Evolutionary conservation across 1,139 yeast species (phyloP), one percentile per base, ranked within the genome.

Genomic region (Scheffersomyces titani): DNA sequence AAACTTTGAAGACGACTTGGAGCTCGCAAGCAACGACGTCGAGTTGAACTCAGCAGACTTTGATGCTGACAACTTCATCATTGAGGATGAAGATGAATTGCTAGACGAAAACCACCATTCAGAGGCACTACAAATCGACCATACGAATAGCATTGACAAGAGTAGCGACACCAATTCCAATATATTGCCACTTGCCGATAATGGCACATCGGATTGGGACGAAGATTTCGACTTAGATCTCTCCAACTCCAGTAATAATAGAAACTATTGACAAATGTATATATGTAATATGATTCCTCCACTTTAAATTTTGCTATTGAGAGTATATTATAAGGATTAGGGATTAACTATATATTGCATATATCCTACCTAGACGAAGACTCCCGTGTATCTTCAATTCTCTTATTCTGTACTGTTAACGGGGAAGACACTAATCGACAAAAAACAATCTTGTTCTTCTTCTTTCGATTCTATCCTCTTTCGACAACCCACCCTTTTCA

Each of bases 401-500:
- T 30, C 13, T 30, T 30, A 9, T 11, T 30, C 16, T 30, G 40
- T 30, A 30, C 40, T 30, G 40, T 30, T 30, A 30, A 30, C 16
- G 40, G 40, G 40, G 40, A 49, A 51, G 20, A 24, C 45, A 18
- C 53, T 65, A 70, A 50, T 75, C 80, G 49, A 76, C 68, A 61
- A 71, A 77, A 70, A 77, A 67, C 57, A 76, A 65, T 55, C 82
- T 68, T 6, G 83, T 80, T 64, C 82, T 70, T 68, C 83, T 72
- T 66, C 77, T 78, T 63, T 79, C 83, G 19, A 80, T 72, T 62
- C 70, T 76, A 59, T 78, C 81, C 49, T 63, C 65, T 1, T 74
- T 66, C 1, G 68, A 59, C 52, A 75, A 62, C 2, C 77, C 73
- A 7, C 67, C 67, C 2, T 57, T 55, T 54, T 65, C 63, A 30